These are phyloP conservation scores for Ganoderma multipileum DNA, from an alignment of 1,284 basidiomycete species.

Conservation along the genomic window DNA sequence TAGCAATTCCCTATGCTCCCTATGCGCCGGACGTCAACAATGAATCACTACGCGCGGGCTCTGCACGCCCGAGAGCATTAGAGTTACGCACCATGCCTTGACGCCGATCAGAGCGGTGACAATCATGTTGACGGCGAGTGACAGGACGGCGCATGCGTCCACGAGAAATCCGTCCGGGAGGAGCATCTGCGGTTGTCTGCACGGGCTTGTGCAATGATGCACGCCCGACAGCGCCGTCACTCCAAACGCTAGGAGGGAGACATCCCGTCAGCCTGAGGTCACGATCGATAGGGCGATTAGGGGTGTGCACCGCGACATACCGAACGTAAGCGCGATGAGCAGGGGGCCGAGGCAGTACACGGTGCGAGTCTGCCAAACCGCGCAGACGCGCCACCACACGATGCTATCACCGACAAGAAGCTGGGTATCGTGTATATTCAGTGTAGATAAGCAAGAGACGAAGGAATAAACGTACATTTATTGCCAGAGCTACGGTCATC, in stretches of 20 bases:
- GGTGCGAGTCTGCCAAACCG: not conserved
- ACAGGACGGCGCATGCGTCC: not conserved
- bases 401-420: not conserved
- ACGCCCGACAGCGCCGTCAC: not conserved
- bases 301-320: not conserved
- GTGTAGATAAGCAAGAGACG: too few relatives aligned
- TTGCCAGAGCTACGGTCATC: not conserved
- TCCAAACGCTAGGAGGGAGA: not conserved
- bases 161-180: not conserved
- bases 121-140: not conserved
- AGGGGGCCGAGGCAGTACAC: conserved; percentile 2
- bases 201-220: not conserved
- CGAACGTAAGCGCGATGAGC: not conserved
- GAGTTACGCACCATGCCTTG: conserved; percentile 4
- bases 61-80: not conserved
- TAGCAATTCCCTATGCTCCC: not conserved
- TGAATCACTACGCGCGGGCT: not conserved
- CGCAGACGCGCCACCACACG: too few relatives aligned
- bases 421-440: not conserved
- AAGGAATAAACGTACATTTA: not conserved
- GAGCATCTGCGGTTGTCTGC: conserved; percentile 1
- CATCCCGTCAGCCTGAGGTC: not conserved
- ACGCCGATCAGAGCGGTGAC: not conserved
- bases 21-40: not conserved
- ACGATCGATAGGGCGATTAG: not conserved